phyloP scores from a whole-genome alignment of 306 rosid genomes.

The Nissolia schottii region DNA sequence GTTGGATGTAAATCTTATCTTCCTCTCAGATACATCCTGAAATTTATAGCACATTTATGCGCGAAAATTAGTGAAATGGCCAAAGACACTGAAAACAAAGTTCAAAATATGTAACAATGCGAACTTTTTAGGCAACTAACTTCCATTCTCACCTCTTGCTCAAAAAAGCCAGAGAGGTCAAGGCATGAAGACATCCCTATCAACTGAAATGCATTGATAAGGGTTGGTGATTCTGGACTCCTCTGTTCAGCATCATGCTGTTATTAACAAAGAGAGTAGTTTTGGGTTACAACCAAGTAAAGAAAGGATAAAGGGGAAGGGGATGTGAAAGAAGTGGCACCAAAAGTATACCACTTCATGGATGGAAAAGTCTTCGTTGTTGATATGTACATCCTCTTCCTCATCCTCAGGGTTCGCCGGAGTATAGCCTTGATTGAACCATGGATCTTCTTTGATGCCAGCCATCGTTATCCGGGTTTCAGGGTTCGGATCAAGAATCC shows the following conservation, averaged over 20 bases:
- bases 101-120: not conserved
- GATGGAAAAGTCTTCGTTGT: constrained; percentile 47
- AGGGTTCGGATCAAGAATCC: constrained; percentile 85
- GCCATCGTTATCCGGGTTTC: constrained; percentile 53
- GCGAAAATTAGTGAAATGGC: not conserved
- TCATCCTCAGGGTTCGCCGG: constrained; percentile 62
- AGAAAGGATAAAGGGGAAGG: not conserved
- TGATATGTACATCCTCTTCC: constrained; percentile 50
- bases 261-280: constrained; percentile 37
- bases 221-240: constrained; percentile 47
- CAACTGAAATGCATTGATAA: constrained; percentile 84
- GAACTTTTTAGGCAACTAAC: not conserved
- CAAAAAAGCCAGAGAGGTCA: constrained; percentile 96
- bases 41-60: constrained; percentile 9
- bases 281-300: not conserved
- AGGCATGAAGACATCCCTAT: constrained; percentile 91
- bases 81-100: not conserved
- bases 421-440: constrained; percentile 70
- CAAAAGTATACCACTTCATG: constrained; percentile 45
- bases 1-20: constrained; percentile 84
- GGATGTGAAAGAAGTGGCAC: not conserved
- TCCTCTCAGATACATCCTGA: constrained; percentile 87
- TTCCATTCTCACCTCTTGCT: constrained; percentile 68
- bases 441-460: constrained; percentile 67
- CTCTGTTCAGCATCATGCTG: constrained; percentile 39